Percentiles rank a stretch among this genome's conserved stretches.
These are phyloP conservation scores for Alternaria atra DNA, from an alignment of 2,329 filamentous ascomycete genomes.

Conservation along the genomic window DNA sequence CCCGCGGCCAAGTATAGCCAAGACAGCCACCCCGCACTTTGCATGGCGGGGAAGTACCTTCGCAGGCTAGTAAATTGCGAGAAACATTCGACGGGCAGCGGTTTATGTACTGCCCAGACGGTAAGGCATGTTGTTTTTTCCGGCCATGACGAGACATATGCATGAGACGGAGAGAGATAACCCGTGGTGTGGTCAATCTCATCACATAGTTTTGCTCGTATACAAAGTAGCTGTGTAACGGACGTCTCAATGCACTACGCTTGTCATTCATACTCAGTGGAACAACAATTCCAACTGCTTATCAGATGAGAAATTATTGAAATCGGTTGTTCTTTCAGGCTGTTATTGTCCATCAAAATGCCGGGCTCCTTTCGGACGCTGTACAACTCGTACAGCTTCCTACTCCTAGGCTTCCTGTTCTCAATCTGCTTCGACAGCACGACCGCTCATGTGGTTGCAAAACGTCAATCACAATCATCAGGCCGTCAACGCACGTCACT, in stretches of 20 bases:
- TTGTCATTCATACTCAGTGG: neutral
- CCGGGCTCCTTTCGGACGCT: slow-evolving; percentile 4
- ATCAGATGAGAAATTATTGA: slow-evolving; percentile 9
- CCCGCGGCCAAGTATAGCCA: slow-evolving; percentile 22
- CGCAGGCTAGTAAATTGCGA: slow-evolving; percentile 2
- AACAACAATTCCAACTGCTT: slow-evolving; percentile 1
- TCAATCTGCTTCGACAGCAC: slow-evolving; percentile 9
- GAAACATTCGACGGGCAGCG: slow-evolving; percentile 7
- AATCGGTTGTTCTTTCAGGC: neutral
- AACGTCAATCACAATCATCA: slow-evolving; percentile 1
- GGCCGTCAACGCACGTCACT: slow-evolving; percentile 45
- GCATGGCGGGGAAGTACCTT: slow-evolving; percentile 25
- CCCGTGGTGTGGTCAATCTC: neutral
- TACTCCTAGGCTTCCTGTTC: slow-evolving; percentile 23
- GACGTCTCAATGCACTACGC: neutral
- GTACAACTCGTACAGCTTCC: slow-evolving; percentile 12
- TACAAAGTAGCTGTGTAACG: slow-evolving; percentile 10
- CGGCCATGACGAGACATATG: slow-evolving; percentile 9
- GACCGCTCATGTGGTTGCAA: slow-evolving; percentile 16
- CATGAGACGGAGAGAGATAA: slow-evolving; percentile 10
- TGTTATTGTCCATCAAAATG: slow-evolving; percentile 3
- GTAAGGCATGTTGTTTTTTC: slow-evolving; percentile 15
- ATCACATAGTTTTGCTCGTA: neutral
- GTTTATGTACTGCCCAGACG: slow-evolving; percentile 18
- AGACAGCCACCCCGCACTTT: slow-evolving; percentile 35